A percentile compares a stretch with the other conserved stretches of the same genome.
Evolutionary conservation across 2,329 filamentous ascomycete genomes (phyloP).

Genomic region (Tolypocladium tropicale): DNA sequence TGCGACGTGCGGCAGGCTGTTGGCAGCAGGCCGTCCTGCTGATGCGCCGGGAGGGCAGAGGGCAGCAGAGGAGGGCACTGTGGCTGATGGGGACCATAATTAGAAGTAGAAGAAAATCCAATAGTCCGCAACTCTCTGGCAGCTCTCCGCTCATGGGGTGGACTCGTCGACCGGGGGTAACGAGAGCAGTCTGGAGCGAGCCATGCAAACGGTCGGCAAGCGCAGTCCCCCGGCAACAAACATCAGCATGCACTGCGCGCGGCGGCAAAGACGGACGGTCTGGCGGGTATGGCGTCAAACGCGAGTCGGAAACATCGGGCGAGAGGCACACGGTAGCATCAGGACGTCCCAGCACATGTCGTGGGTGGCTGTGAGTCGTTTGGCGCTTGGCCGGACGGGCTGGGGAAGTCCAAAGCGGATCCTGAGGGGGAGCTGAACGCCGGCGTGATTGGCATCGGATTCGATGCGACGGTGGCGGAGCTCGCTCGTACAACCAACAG

Average conservation of each 20-base stretch:
- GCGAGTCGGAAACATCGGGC: background rate
- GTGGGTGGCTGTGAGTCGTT: constrained; percentile 5
- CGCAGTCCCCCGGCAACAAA: background rate
- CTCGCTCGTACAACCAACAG: constrained; percentile 3
- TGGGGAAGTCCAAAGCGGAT: background rate
- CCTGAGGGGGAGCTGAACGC: constrained; percentile 1
- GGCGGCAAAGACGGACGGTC: background rate
- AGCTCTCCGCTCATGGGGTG: background rate
- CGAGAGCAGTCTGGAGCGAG: background rate
- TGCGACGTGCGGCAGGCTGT: background rate
- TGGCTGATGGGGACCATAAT: constrained; percentile 1
- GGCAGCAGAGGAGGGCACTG: background rate
- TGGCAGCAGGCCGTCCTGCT: background rate
- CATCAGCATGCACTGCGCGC: background rate
- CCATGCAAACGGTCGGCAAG: background rate
- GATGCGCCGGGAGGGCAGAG: background rate
- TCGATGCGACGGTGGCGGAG: constrained; percentile 11
- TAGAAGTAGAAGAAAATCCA: background rate
- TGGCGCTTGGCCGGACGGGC: constrained; percentile 1
- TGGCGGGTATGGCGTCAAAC: constrained; percentile 9
- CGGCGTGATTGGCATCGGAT: constrained; percentile 5
- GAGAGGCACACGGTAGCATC: background rate
- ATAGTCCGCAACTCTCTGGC: background rate
- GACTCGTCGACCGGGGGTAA: background rate
- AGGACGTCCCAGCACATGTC: constrained; percentile 1